Base-by-base conservation (phyloP, 1,284 basidiomycete species). In the Athelia psychrophila region DNA sequence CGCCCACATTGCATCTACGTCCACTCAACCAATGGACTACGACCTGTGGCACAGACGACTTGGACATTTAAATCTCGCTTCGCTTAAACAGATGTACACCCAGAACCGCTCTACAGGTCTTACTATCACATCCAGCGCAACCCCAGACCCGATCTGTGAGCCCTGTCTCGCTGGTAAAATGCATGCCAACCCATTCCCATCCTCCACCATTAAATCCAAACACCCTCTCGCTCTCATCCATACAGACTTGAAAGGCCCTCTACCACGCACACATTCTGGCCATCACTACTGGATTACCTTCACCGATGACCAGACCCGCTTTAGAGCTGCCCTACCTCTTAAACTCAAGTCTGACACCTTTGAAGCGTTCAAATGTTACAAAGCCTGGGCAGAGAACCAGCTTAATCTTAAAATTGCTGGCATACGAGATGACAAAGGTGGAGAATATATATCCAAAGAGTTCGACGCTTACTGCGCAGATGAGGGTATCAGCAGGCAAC, bases 111-210 rank as follows among this genome's bases (percentile, higher is more conserved):
- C 52, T 8, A 42, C 42, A 10, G 55, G 55, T n/a, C 1, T 57
- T 0, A 19, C 18, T 10, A 16, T 50, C 13, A 32, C 24, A 2
- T 19, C 18, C n/a, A 16, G n/a, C 13, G 22, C 42, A 0, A 18
- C 15, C 18, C 58, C 54, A 18, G 62, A 60, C 44, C 60, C 58
- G 27, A 60, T 68, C 30, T 68, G 66, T 52, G 64, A 64, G 50
- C 64, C 63, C 2, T 67, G 67, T 44, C 35, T 64, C 9, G 57
- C 59, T 33, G 64, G 63, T n/a, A 68, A 66, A 47, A 61, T 48
- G 52, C 51, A 51, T 30, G 57, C 58, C 13, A 59, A 54, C 9
- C 44, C 60, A 1, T 51, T 63, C 38, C 51, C 60, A 13, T 25
- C 38, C 8, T 42, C 38, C 22, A 16, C 54, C 62, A 49, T 44